Base-by-base conservation (phyloP, 2,329 filamentous ascomycete genomes). In the Sporothrix curviconia region DNA sequence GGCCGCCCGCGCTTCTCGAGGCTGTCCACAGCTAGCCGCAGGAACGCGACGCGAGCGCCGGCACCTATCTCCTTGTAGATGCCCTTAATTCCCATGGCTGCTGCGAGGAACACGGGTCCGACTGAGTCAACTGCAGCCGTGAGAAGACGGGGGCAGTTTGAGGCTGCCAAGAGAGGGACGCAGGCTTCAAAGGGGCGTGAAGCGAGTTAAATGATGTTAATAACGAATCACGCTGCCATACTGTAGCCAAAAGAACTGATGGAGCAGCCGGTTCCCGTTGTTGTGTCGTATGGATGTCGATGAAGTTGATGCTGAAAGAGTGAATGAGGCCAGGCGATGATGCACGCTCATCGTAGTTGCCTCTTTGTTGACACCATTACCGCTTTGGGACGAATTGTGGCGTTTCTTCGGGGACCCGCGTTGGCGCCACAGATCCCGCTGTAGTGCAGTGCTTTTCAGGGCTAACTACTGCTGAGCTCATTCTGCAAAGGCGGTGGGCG, bases 51-150 rank as follows among this genome's bases (percentile, higher is more conserved):
- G 59, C 92, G 83, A 67, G 87, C 79, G 56, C 91, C 90, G 8
- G 85, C 75, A 40, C 92, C 92, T 64, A 99, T 89, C 70, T 96
- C 90, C 67, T 87, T 87, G 73, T 96, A 94, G 55, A 99, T 89
- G 15, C 82, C 82, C 74, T 83, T 84, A 69, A 86, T 86, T n/a
- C 83, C 83, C 83, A 86, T 86, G 14, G 61, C 63, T n/a, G n/a
- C n/a, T 40, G 11, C n/a, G 17, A 24, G 17, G 17, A 19, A 6
- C 11, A 12, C 7, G 14, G 11, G 34, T 19, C 19, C 1, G 24
- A 11, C 2, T n/a, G 15, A 25, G 22, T 5, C 2, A 14, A 7
- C 15, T 19, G 34, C 30, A 15, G 49, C 12, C 1, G 24, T 19
- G 28, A 30, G n/a, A 22, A 17, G 15, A 37, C 24, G 4, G n/a